Base-by-base conservation (phyloP, 1,284 basidiomycete genomes). In the Cryptococcus jaspeensis region DNA sequence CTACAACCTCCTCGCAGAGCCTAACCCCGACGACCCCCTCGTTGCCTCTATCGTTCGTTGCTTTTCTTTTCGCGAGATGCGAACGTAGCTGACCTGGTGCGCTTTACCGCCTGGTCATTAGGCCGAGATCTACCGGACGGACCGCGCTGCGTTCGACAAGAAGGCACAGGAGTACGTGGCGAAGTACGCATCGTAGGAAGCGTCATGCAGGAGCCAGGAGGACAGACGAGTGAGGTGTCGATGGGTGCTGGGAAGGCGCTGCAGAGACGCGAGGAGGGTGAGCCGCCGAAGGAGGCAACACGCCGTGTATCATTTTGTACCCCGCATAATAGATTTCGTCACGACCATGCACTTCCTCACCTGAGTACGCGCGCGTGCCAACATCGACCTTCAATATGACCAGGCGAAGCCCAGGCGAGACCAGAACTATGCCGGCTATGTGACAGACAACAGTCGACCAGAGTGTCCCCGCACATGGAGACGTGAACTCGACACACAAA, bases 11-110 rank as follows among this genome's bases (percentile, higher is more conserved):
- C 72, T 94, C 55, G 90, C 90, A 70, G 88, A 89, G 66, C 91
- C 91, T 9, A 90, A 89, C 72, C 83, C 89, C 7, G 91, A 94
- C 67, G 91, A 94, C 75, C 92, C 91, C 0, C 91, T 92, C 64
- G 90, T 76, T 11, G 61, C 77, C 0, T 76, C 75, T 7, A 77
- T 77, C 35, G 76, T 78, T 46, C 67, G 74, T 61, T 44, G 13
- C 22, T 5, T 4, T n/a, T 2, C 28, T 32, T n/a, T 20, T 16
- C 28, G 36, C 20, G 20, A 25, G 0, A 42, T 25, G 9, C 38
- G 13, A n/a, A 23, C 25, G 28, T 6, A 38, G 13, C 18, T 22
- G n/a, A 22, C 20, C 39, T 25, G 36, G 15, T 18, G 22, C 32
- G n/a, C 36, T 4, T 15, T 36, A 16, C 40, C 25, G 25, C 5